Conservation (phyloP, 208 protist genomes). For the Acanthamoeba polyphaga region DNA sequence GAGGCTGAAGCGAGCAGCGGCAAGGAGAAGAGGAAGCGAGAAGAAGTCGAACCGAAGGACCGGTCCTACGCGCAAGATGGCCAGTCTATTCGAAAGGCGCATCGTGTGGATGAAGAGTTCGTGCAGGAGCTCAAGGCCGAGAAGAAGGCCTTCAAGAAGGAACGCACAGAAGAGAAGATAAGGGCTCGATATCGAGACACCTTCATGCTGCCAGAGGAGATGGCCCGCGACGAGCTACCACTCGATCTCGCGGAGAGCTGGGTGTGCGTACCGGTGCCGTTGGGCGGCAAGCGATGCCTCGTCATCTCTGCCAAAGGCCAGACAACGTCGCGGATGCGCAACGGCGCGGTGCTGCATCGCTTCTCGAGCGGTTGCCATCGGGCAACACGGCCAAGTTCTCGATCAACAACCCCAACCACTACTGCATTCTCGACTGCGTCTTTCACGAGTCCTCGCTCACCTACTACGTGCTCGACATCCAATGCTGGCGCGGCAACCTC, state of each 20-base stretch:
- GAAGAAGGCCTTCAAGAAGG: slow-evolving; percentile 15
- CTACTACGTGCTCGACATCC: slow-evolving; percentile 84
- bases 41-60: neutral
- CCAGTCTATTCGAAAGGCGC: neutral
- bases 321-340: slow-evolving; percentile 46
- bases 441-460: slow-evolving; percentile 35
- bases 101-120: slow-evolving; percentile 22
- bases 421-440: slow-evolving; percentile 83
- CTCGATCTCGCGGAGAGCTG: slow-evolving; percentile 38
- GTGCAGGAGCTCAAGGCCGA: slow-evolving; percentile 18
- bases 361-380: slow-evolving; percentile 25
- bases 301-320: slow-evolving; percentile 65
- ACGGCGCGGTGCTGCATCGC: slow-evolving; percentile 45
- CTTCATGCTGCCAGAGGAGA: slow-evolving; percentile 61
- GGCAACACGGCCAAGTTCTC: slow-evolving; percentile 34
- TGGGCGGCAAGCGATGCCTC: slow-evolving; percentile 58
- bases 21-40: slow-evolving; percentile 18
- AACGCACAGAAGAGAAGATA: slow-evolving; percentile 15
- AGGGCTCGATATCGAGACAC: slow-evolving; percentile 21
- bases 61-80: neutral
- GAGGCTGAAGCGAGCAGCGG: neutral
- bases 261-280: slow-evolving; percentile 40
- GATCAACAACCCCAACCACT: slow-evolving; percentile 56
- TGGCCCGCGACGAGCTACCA: slow-evolving; percentile 44
- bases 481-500: slow-evolving; percentile 82